These are phyloP conservation scores for Kingdonia uniflora DNA, from an alignment of 164 flowering plant genomes.

Conservation along the genomic window DNA sequence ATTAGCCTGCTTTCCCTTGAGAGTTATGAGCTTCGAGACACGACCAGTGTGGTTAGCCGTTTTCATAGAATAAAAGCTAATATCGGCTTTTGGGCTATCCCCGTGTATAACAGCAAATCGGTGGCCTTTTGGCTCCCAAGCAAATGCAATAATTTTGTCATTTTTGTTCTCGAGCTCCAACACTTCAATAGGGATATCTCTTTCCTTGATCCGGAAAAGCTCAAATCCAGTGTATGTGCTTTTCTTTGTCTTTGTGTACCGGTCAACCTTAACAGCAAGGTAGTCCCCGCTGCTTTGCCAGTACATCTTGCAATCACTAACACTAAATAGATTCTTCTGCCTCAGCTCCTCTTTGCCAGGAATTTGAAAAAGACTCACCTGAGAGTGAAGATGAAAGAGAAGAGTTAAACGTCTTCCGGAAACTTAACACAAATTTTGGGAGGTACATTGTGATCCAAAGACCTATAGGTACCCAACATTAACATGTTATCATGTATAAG, in stretches of 20 bases:
- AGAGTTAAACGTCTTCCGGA: background rate
- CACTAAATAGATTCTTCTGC: constrained; percentile 97
- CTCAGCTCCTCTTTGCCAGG: constrained; percentile 85
- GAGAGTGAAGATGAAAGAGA: background rate
- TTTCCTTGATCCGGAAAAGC: constrained; percentile 91
- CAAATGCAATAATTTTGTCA: constrained; percentile 93
- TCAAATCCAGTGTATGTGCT: constrained; percentile 97
- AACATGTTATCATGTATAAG: too few relatives aligned
- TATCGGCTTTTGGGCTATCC: constrained; percentile 76
- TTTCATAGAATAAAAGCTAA: constrained; percentile 82
- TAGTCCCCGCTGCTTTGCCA: constrained; percentile 99
- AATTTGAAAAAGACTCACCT: constrained; percentile 88
- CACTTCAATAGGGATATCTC: constrained; percentile 95
- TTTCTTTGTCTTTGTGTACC: constrained; percentile 89
- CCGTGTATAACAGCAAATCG: constrained; percentile 96
- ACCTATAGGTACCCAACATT: too few relatives aligned
- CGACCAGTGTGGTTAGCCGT: constrained; percentile 44
- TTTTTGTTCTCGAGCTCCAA: constrained; percentile 97
- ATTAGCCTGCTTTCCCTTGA: constrained; percentile 91
- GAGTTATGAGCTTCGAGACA: constrained; percentile 76
- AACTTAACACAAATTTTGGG: background rate
- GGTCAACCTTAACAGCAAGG: constrained; percentile 93
- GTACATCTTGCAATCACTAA: constrained; percentile 97
- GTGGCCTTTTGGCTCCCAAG: constrained; percentile 99
- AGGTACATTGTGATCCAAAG: too few relatives aligned